Evolutionary conservation across 2,329 filamentous ascomycete genomes (phyloP).

Genomic region (Neophaeococcomyces aloes): DNA sequence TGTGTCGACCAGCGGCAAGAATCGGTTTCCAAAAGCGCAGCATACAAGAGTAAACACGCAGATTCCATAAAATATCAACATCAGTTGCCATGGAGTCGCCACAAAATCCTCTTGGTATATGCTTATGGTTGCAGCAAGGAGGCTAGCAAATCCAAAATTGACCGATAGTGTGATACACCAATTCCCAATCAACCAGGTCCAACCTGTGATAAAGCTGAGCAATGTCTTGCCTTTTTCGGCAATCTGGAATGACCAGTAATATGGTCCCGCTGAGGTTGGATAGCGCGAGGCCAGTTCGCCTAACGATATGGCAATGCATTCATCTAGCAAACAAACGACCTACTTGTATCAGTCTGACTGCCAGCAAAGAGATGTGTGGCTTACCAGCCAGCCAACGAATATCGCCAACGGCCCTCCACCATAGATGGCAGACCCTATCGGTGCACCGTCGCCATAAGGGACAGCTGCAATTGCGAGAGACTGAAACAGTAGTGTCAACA

Average conservation of each 20-base stretch:
- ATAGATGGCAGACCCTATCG: constrained; percentile 41
- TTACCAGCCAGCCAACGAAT: constrained; percentile 47
- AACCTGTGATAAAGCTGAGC: constrained; percentile 44
- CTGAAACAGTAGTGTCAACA: constrained; percentile 52
- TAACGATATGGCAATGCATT: constrained; percentile 43
- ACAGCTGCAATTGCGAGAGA: constrained; percentile 50
- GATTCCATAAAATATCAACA: constrained; percentile 60
- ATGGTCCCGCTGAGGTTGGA: constrained; percentile 38
- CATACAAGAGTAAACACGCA: constrained; percentile 55
- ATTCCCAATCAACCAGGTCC: constrained; percentile 44
- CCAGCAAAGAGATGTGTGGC: neutral
- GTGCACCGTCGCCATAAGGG: constrained; percentile 27
- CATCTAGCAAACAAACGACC: constrained; percentile 40
- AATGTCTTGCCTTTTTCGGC: constrained; percentile 34
- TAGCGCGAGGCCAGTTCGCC: constrained; percentile 44
- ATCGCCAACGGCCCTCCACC: constrained; percentile 44
- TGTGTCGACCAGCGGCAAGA: constrained; percentile 53
- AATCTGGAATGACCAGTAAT: constrained; percentile 46
- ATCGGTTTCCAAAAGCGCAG: constrained; percentile 56
- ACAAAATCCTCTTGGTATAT: constrained; percentile 46
- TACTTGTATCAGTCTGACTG: neutral
- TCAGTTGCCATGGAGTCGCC: constrained; percentile 53
- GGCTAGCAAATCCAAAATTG: constrained; percentile 46
- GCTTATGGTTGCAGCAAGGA: constrained; percentile 42
- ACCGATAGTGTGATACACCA: constrained; percentile 45